A percentile compares a stretch with the other conserved stretches of the same genome.
phyloP scores from a whole-genome alignment of 139 green algal species.

The Chlorella sp. region DNA sequence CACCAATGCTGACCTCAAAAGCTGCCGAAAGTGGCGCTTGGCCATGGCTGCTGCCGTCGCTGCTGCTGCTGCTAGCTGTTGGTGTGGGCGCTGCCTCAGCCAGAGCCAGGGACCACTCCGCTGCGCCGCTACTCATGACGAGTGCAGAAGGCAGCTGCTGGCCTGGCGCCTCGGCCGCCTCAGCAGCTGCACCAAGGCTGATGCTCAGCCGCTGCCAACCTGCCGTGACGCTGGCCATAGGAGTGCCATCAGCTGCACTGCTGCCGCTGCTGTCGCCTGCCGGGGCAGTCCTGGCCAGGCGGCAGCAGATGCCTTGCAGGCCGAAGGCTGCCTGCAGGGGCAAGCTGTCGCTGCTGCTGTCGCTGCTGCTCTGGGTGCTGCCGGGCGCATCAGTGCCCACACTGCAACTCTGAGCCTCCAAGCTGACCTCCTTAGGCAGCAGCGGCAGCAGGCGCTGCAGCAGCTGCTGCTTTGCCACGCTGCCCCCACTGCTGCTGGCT shows the following conservation, averaged over 20 bases:
- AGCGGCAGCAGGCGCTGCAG: slow-evolving; percentile 8
- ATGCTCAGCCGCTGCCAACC: slow-evolving; percentile 15
- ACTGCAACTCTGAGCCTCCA: not conserved
- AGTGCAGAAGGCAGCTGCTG: not conserved
- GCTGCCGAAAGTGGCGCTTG: not conserved
- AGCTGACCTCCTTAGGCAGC: not conserved
- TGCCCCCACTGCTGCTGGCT: not conserved
- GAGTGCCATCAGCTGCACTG: not conserved
- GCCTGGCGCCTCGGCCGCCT: not conserved
- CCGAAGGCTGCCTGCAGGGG: not conserved
- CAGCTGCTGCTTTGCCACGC: not conserved
- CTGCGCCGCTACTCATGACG: not conserved
- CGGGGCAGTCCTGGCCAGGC: not conserved
- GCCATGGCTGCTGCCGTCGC: not conserved
- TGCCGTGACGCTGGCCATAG: not conserved
- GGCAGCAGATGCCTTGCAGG: not conserved
- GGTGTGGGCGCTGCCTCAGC: not conserved
- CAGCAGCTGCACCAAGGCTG: not conserved
- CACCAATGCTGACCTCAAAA: not conserved
- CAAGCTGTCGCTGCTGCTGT: not conserved
- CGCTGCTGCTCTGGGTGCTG: not conserved
- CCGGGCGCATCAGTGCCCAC: not conserved
- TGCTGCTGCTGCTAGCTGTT: not conserved
- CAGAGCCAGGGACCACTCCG: not conserved
- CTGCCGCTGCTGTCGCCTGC: not conserved